These are phyloP conservation scores for Cercospora berteroae DNA, from an alignment of 2,329 filamentous ascomycete genomes.

Conservation along the genomic window DNA sequence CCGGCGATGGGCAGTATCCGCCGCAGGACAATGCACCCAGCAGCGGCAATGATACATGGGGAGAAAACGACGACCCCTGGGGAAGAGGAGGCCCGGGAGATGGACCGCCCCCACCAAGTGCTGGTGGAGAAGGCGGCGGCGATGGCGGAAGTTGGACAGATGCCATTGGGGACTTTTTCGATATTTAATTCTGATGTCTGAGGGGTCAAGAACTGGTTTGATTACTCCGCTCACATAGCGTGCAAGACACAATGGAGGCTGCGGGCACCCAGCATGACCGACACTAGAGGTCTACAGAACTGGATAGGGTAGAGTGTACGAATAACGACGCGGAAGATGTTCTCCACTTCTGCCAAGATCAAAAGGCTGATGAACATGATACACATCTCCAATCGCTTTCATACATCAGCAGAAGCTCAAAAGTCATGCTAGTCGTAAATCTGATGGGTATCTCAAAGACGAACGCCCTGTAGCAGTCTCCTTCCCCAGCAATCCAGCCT, in stretches of 20 bases:
- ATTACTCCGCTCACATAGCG: not conserved
- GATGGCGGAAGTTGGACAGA: conserved; percentile 23
- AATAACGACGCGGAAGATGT: not conserved
- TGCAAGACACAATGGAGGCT: not conserved
- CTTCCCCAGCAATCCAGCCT: not conserved
- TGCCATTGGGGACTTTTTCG: conserved; percentile 24
- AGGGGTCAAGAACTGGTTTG: not conserved
- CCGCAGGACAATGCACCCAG: conserved; percentile 20
- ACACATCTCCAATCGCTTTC: not conserved
- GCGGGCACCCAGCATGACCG: not conserved
- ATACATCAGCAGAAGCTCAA: not conserved
- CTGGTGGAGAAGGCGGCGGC: conserved; percentile 32
- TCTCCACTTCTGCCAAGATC: not conserved
- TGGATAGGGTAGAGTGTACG: not conserved
- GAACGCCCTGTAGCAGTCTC: not conserved
- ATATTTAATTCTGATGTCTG: conserved; percentile 1
- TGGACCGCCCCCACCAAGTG: conserved; percentile 33
- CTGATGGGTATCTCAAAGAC: not conserved
- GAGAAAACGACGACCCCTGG: conserved; percentile 34
- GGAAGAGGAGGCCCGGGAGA: conserved; percentile 38
- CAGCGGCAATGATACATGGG: conserved; percentile 30
- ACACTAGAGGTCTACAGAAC: not conserved
- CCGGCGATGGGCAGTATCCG: conserved; percentile 12
- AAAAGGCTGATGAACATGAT: not conserved
- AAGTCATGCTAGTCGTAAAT: not conserved